A percentile compares a stretch with the other conserved stretches of the same genome.
These are phyloP conservation scores for Moniliophthora roreri DNA, from an alignment of 1,284 basidiomycete species.

Conservation along the genomic window DNA sequence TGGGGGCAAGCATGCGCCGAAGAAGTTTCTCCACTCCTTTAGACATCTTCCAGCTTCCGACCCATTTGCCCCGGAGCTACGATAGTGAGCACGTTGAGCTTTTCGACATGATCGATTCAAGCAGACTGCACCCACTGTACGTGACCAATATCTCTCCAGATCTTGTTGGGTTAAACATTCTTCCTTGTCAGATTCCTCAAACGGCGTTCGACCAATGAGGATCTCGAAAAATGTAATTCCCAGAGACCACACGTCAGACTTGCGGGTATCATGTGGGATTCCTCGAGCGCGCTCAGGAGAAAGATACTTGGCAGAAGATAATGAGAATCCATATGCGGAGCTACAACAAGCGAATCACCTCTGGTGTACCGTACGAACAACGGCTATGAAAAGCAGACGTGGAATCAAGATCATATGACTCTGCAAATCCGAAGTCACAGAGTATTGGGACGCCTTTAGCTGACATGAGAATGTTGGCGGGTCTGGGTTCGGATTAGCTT, in stretches of 20 bases:
- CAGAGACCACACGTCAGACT: constrained; percentile 91
- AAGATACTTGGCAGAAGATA: constrained; percentile 59
- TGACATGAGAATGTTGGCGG: constrained; percentile 86
- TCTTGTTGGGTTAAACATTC: constrained; percentile 81
- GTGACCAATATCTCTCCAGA: constrained; percentile 79
- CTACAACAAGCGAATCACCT: constrained; percentile 43
- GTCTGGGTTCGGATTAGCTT: constrained; percentile 41
- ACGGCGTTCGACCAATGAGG: constrained; percentile 86
- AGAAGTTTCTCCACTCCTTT: constrained; percentile 64
- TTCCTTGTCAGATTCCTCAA: constrained; percentile 82
- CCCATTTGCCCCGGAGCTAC: constrained; percentile 78
- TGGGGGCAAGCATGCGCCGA: constrained; percentile 74
- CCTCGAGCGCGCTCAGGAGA: constrained; percentile 87
- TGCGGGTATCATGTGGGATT: constrained; percentile 86
- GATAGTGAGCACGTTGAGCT: neutral
- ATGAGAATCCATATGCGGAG: constrained; percentile 16
- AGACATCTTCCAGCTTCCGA: constrained; percentile 78
- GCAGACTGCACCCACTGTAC: constrained; percentile 54
- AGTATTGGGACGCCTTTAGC: constrained; percentile 75
- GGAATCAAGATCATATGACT: constrained; percentile 66
- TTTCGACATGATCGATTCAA: constrained; percentile 4
- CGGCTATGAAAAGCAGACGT: constrained; percentile 77
- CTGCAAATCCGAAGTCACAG: constrained; percentile 92
- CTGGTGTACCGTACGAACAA: constrained; percentile 87
- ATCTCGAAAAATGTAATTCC: constrained; percentile 94